Evolutionary conservation across 108 stramenopile genomes (phyloP), one percentile per base, ranked within the genome.

Genomic region (Cyclotella baltica): DNA sequence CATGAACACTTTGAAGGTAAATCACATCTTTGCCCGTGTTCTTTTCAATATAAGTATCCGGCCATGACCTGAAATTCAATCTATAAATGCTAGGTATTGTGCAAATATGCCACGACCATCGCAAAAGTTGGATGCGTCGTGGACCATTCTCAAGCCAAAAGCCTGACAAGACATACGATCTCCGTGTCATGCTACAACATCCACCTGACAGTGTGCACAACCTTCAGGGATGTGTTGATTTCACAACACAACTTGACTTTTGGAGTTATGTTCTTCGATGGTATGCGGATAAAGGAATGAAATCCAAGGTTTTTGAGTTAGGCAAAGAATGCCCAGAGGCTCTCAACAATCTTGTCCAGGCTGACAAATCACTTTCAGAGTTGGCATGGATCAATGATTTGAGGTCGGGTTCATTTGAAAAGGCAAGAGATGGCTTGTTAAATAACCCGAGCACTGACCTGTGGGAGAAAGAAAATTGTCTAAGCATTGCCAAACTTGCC

Each of bases 71-170:
- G 1, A 23, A 46, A 25, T 23, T 64, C 22, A 23, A 8, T 10
- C 22, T 27, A 19, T 3, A 46, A 4, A 29, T 13, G 13, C 5
- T 51, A 67, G 67, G 81, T 23, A 83, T 83, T 48, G 81, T 83
- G 19, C 76, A 83, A 55, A 77, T 83, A 51, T 83, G 81, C 25
- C 76, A 83, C 38, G 81, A 83, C n/a, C 75, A 83, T 65, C 70
- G 71, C 16, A 28, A 55, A 23, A 83, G 71, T 31, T 83, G 81
- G 81, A 77, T 47, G 72, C 55, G 50, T 53, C 56, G 19, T n/a
- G 79, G 79, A 10, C 66, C 66, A 1, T 73, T 73, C 33, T 55
- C 67, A 22, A 34, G 65, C 35, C 27, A 73, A 43, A 23, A 58
- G 9, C 29, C 71, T 19, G 76, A 77, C 40, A 64, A 71, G 46